Evolutionary conservation across 2,329 filamentous ascomycete species (phyloP).

Genomic region (Colletotrichum sp.): DNA sequence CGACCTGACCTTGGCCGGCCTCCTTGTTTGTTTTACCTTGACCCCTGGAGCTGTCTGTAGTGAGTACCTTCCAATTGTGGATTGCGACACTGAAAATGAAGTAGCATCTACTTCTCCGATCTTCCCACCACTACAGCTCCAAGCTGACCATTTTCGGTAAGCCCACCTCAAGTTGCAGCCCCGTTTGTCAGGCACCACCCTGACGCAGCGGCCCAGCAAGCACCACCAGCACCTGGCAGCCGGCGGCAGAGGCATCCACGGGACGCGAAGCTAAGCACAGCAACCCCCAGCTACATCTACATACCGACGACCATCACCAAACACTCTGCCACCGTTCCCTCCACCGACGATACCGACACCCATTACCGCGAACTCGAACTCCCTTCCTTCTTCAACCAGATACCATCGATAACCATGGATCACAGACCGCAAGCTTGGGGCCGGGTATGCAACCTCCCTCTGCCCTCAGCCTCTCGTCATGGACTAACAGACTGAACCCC

Average conservation of each 20-base stretch:
- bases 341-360: slow-evolving; percentile 16
- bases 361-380: background rate
- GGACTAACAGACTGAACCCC: slow-evolving; percentile 21
- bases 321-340: background rate
- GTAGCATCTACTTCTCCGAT: background rate
- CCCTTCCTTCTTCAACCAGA: background rate
- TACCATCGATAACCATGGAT: slow-evolving; percentile 58
- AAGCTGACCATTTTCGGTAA: slow-evolving; percentile 16
- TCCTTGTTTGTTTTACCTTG: slow-evolving; percentile 15
- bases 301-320: background rate
- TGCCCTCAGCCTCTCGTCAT: slow-evolving; percentile 7
- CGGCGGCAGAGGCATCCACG: slow-evolving; percentile 27
- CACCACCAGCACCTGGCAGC: background rate
- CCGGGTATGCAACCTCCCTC: slow-evolving; percentile 57
- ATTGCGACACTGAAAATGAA: background rate
- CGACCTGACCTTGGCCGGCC: slow-evolving; percentile 6
- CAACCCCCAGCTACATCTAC: slow-evolving; percentile 11
- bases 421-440: slow-evolving; percentile 77
- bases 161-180: slow-evolving; percentile 2
- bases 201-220: slow-evolving; percentile 2
- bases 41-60: slow-evolving; percentile 8
- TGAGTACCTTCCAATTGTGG: background rate
- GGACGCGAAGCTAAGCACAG: slow-evolving; percentile 29
- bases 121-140: background rate
- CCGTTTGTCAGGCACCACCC: slow-evolving; percentile 16